Evolutionary conservation across 139 green algal genomes (phyloP).

Genomic region (Deuterostichococcus epilithicus): DNA sequence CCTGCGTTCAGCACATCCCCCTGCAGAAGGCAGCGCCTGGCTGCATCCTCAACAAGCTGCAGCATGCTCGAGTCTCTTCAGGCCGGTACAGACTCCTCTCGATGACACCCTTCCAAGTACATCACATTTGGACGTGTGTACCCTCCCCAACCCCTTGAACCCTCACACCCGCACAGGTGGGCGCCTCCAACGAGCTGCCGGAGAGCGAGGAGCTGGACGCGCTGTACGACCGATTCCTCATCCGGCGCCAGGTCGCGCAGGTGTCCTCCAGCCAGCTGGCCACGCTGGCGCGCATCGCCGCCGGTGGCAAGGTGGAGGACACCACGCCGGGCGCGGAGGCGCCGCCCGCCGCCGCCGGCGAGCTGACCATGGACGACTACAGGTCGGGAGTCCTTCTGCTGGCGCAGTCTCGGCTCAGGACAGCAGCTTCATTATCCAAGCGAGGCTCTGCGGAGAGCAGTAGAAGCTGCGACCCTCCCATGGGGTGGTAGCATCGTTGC

Average conservation of each 20-base stretch:
- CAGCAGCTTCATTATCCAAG: too few relatives aligned
- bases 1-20: too few relatives aligned
- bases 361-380: constrained; percentile 57
- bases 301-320: constrained; percentile 39
- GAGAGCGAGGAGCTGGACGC: constrained; percentile 94
- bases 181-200: constrained; percentile 93
- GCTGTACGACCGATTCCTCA: constrained; percentile 93
- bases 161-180: constrained; percentile 52
- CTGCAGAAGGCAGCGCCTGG: background rate
- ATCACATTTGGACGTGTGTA: too few relatives aligned
- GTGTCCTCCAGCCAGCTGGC: constrained; percentile 55
- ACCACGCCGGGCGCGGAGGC: constrained; percentile 23
- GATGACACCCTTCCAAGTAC: background rate
- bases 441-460: too few relatives aligned
- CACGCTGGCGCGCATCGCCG: constrained; percentile 67
- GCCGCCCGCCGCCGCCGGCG: background rate
- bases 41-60: background rate
- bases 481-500: too few relatives aligned
- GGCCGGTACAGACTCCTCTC: too few relatives aligned
- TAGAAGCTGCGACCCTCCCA: too few relatives aligned
- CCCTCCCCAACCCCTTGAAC: background rate
- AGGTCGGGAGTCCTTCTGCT: constrained; percentile 16
- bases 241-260: constrained; percentile 72
- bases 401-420: too few relatives aligned
- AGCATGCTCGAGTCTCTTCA: too few relatives aligned